Percentiles rank a stretch among this genome's conserved stretches.
Evolutionary conservation across 2,329 filamentous ascomycete species (phyloP).

Genomic region (Diaporthe citri): DNA sequence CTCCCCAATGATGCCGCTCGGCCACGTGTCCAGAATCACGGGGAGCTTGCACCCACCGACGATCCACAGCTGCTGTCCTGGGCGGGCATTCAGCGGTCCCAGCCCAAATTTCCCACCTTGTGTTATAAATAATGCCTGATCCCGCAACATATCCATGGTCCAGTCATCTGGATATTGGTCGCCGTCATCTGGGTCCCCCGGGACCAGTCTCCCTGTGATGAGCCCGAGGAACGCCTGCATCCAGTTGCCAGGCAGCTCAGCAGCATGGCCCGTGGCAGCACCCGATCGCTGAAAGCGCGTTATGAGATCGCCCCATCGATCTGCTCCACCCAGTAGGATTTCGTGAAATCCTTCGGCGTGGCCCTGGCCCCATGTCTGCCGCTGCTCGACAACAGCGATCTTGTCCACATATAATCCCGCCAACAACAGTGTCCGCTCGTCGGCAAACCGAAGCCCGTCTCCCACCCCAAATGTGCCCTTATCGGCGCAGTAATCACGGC

Average conservation of each 20-base stretch:
- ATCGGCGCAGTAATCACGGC: neutral
- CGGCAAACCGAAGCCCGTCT: neutral
- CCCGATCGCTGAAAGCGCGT: neutral
- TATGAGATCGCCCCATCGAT: neutral
- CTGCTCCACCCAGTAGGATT: neutral
- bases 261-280: neutral
- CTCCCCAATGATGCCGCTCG: neutral
- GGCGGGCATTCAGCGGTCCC: neutral
- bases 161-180: neutral
- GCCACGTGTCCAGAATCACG: neutral
- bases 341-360: neutral
- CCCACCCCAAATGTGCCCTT: neutral
- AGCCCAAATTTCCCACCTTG: neutral
- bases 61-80: conserved; percentile 9
- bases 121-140: conserved; percentile 3
- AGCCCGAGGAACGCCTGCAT: conserved; percentile 9
- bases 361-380: neutral
- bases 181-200: neutral
- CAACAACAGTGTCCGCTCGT: neutral
- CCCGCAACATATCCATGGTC: neutral
- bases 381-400: conserved; percentile 10
- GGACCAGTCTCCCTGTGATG: neutral
- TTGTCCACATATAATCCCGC: conserved; percentile 1
- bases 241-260: neutral
- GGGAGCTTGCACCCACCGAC: neutral